phyloP scores from a whole-genome alignment of 495 filamentous ascomycete species.

The Stereocaulon alpinum region DNA sequence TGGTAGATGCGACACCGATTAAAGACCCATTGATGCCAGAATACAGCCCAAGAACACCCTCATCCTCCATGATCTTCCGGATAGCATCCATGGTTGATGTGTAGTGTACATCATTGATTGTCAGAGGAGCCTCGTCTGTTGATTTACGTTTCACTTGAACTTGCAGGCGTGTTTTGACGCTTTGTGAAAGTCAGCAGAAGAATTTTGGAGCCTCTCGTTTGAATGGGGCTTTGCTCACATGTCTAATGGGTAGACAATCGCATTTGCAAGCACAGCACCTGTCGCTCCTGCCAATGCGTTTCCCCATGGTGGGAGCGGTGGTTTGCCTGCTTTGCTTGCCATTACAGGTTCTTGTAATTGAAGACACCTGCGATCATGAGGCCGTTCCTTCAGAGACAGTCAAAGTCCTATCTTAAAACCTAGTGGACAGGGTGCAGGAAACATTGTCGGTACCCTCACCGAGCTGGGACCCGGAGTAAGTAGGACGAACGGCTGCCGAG shows the following conservation, averaged over 20 bases:
- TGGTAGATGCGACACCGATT: slow-evolving; percentile 88
- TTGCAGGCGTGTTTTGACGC: slow-evolving; percentile 93
- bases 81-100: slow-evolving; percentile 80
- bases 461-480: background rate
- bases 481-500: background rate
- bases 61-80: slow-evolving; percentile 69
- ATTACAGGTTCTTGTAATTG: slow-evolving; percentile 34
- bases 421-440: background rate
- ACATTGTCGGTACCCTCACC: background rate
- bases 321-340: slow-evolving; percentile 72
- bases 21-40: slow-evolving; percentile 78
- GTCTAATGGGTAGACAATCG: slow-evolving; percentile 91
- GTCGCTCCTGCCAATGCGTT: slow-evolving; percentile 85
- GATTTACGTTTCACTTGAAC: slow-evolving; percentile 76
- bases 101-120: slow-evolving; percentile 56
- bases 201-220: background rate
- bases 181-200: slow-evolving; percentile 28
- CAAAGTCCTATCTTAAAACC: background rate
- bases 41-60: slow-evolving; percentile 77
- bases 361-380: background rate
- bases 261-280: slow-evolving; percentile 89
- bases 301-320: slow-evolving; percentile 80
- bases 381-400: background rate
- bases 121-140: slow-evolving; percentile 26
- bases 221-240: slow-evolving; percentile 51